Evolutionary conservation across 345 rosid species (phyloP), one percentile per base, ranked within the genome.

Genomic region (Raphanus raphanistrum): DNA sequence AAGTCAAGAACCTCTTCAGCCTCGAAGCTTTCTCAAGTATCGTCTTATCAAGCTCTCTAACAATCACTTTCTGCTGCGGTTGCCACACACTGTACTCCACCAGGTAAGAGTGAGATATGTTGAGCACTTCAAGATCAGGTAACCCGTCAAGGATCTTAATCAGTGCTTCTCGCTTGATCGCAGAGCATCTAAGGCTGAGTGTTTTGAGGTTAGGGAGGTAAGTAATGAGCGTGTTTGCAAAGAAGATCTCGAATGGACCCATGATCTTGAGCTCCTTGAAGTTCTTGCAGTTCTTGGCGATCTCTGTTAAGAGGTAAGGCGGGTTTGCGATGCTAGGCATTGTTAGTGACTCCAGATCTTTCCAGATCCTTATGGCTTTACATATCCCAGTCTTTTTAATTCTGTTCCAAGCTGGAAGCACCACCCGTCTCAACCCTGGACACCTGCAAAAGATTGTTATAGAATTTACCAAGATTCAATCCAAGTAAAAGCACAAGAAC

Each of bases 341-440:
- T 57, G 98, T 94, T 50, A 94, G 60, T 52, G 97, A 94, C 73
- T 88, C 95, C 11, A 94, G 97, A 78, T 89, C 87, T 65, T 55
- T 85, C 97, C 97, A 94, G 66, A 74, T 69, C 6, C 76, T 84
- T 81, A 92, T 85, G 2, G 97, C 93, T 72, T 78, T 84, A 87
- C 93, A 88, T 62, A 94, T 89, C 35, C 88, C 92, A 0, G 86
- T 82, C 84, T 79, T 85, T 74, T 87, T 89, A 80, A 94, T 87
- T 79, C 91, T 84, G 84, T 92, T 92, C 97, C 93, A 92, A 21
- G 97, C 97, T 0, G 97, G 98, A 72, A 92, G 52, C 15, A 94
- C 95, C 4, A 94, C 82, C 45, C 90, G 86, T 68, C 75, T 86
- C 76, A 94, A 86, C 6, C 59, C 79, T 0, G 92, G 97, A 72